Base-by-base conservation (phyloP, 1,284 basidiomycete genomes). In the Moesziomyces sp. region DNA sequence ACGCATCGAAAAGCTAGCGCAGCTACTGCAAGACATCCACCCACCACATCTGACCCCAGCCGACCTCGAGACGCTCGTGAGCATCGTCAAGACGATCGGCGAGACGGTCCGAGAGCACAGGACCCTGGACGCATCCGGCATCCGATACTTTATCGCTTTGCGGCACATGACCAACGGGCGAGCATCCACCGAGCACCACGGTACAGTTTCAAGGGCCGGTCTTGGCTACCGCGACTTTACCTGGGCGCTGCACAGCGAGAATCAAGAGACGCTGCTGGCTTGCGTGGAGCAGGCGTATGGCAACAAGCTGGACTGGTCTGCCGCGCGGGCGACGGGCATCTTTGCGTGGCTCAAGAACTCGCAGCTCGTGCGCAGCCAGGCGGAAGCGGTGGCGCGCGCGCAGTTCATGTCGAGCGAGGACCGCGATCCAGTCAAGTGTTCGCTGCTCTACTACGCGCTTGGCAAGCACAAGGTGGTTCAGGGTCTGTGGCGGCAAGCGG, bases 221-320 rank as follows among this genome's bases (percentile, higher is more conserved):
- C 87, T 96, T 52, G 89, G 92, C 21, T 95, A 92, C 83, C 89
- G 94, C 42, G 95, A 97, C 83, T 93, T 95, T 86, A 88, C 96
- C 10, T 98, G 94, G 94, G 95, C 94, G 0, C 94, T 91, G 78
- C 92, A 96, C 80, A 97, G 94, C 81, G 92, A 96, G 83, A 92
- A 90, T 77, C 94, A 98, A 79, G 92, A 92, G 23, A 85, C 96
- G 42, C 85, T 98, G 14, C 84, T 97, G 38, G 87, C 88, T 24
- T 89, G 90, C 3, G 91, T 92, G 0, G 88, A 88, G 4, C 85
- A 88, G 10, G 90, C 92, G 7, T 94, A 92, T 74, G 88, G 87
- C 23, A 90, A 90, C 1, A 95, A 92, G 85, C 91, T 97, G 89
- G 85, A 88, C 46, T 97, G 95, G 95, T 85, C 87, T 10, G 92